These are phyloP conservation scores for Lathyrus aphaca DNA, from an alignment of 306 rosid genomes.

Conservation along the genomic window DNA sequence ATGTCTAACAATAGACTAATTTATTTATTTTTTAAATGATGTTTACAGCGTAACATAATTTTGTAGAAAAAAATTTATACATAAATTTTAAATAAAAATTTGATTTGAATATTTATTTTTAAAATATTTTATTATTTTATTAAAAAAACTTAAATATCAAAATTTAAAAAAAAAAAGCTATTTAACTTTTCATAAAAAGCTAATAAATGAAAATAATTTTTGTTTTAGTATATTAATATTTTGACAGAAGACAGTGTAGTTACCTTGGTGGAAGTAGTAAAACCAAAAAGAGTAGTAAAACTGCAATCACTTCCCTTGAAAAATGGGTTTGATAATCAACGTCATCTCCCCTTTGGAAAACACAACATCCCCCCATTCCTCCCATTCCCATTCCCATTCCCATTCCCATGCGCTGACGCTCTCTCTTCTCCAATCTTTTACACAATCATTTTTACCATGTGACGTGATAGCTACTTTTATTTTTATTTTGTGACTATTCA, in stretches of 20 bases:
- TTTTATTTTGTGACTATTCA: neutral
- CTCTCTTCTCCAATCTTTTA: neutral
- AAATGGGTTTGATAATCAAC: neutral
- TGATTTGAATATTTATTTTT: too few relatives aligned
- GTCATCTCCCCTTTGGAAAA: neutral
- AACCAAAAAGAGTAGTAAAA: neutral
- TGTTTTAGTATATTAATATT: too few relatives aligned
- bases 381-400: neutral
- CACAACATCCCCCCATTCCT: neutral
- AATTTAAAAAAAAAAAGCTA: too few relatives aligned
- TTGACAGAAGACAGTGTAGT: neutral
- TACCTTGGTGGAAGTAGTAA: neutral
- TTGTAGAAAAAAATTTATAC: too few relatives aligned
- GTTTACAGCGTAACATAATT: too few relatives aligned
- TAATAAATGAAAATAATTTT: too few relatives aligned
- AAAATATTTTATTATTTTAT: too few relatives aligned
- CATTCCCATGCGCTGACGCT: neutral
- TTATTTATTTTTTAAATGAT: too few relatives aligned
- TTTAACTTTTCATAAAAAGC: too few relatives aligned
- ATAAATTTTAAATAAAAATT: too few relatives aligned
- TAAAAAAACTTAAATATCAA: too few relatives aligned
- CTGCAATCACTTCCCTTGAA: slow-evolving; percentile 1
- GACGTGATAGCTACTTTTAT: neutral
- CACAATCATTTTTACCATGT: slow-evolving; percentile 4
- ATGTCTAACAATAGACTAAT: too few relatives aligned